Percentiles rank a stretch among this genome's conserved stretches.
Evolutionary conservation across 83 land plant genomes (phyloP).

Genomic region (Thuja plicata): DNA sequence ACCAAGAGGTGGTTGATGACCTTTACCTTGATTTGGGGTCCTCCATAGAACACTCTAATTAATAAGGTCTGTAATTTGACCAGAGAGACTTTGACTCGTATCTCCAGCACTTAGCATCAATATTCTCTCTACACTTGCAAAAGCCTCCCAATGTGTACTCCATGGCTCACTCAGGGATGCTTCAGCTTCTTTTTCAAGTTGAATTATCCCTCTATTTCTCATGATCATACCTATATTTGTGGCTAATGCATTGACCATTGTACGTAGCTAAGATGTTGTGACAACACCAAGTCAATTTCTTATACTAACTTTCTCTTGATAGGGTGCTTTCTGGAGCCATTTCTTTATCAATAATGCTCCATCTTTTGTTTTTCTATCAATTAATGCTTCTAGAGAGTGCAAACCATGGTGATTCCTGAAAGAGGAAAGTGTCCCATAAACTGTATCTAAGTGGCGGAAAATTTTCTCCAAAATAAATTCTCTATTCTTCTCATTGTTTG

Average conservation of each 20-base stretch:
- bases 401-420: conserved; percentile 54
- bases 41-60: too few species aligned
- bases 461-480: too few species aligned
- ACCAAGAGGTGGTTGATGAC: conserved; percentile 23
- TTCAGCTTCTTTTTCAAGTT: conserved; percentile 68
- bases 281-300: conserved; percentile 56
- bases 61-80: conserved; percentile 79
- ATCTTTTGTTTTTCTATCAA: too few species aligned
- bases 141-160: conserved; percentile 77
- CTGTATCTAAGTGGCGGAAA: too few species aligned
- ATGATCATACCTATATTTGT: conserved; percentile 56
- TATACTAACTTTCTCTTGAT: too few species aligned
- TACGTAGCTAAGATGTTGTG: conserved; percentile 49
- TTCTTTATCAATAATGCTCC: conserved; percentile 57
- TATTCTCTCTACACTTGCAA: conserved; percentile 82
- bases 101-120: conserved; percentile 70
- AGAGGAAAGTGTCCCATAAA: conserved; percentile 66
- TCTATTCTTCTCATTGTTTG: too few species aligned
- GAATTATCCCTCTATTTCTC: too few species aligned
- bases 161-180: conserved; percentile 43
- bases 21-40: conserved; percentile 21
- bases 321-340: too few species aligned
- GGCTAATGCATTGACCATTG: conserved; percentile 44
- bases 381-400: conserved; percentile 58
- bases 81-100: conserved; percentile 74